phyloP scores from a whole-genome alignment of 1,139 yeast species.

The Kluyveromyces sp. region DNA sequence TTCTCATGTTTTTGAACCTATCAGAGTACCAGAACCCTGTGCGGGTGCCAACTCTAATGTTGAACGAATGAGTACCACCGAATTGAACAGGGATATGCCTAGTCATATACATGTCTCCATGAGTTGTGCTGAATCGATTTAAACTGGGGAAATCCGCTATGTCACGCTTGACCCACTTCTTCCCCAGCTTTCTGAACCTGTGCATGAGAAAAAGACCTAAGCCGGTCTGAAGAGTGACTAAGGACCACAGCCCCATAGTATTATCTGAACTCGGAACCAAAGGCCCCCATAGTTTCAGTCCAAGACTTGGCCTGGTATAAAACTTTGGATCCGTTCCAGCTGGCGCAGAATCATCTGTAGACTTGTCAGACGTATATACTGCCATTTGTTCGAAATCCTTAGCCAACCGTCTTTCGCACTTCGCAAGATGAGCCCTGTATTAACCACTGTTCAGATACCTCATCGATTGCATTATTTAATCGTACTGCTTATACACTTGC shows the following conservation, averaged over 20 bases:
- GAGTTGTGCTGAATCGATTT: conserved; percentile 29
- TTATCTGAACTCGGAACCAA: conserved; percentile 59
- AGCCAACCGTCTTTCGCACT: no score
- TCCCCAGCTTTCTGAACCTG: conserved; percentile 19
- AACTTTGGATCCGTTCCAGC: conserved; percentile 24
- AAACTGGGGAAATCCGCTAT: conserved; percentile 31
- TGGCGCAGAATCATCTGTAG: conserved; percentile 17
- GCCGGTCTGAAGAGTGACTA: conserved; percentile 43
- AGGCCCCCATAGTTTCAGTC: conserved; percentile 55
- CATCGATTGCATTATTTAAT: no score
- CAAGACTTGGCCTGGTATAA: conserved; percentile 45
- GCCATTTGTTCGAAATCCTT: conserved; percentile 2
- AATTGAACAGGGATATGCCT: conserved; percentile 16
- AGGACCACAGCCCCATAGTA: conserved; percentile 40
- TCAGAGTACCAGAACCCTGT: conserved; percentile 14
- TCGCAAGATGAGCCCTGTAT: no score
- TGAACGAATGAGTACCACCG: conserved; percentile 22
- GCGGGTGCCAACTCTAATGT: conserved; percentile 11
- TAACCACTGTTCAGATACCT: no score
- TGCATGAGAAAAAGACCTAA: conserved; percentile 35
- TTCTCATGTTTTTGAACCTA: conserved; percentile 17
- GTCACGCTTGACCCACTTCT: conserved; percentile 20
- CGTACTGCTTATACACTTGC: no score
- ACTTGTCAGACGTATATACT: conserved; percentile 6
- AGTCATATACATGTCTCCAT: conserved; percentile 17